phyloP scores from a whole-genome alignment of 805 yeast species.

The Cyberlindnera xishuangbannaensis region DNA sequence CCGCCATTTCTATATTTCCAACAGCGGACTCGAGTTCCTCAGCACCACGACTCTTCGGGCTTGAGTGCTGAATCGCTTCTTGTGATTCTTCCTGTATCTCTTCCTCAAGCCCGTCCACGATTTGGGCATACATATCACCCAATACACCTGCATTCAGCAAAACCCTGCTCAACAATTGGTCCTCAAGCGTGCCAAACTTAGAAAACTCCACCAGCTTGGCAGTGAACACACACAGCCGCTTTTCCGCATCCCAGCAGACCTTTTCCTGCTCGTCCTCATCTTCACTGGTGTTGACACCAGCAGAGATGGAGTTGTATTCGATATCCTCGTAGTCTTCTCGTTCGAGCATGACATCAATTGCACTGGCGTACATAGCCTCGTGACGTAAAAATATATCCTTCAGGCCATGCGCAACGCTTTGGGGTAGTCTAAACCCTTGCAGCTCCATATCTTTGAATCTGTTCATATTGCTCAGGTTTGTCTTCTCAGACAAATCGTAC shows the following conservation, averaged over 20 bases:
- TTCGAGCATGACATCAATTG: constrained; percentile 35
- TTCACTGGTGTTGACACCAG: constrained; percentile 1
- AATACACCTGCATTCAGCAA: not conserved
- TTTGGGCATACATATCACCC: not conserved
- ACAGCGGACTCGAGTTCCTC: no score
- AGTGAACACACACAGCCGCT: not conserved
- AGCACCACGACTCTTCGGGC: no score
- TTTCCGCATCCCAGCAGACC: not conserved
- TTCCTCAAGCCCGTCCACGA: no score
- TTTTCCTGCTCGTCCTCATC: not conserved
- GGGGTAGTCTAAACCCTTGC: constrained; percentile 24
- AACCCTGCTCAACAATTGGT: not conserved
- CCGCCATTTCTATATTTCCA: no score
- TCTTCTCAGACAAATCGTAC: constrained; percentile 31
- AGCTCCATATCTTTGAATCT: constrained; percentile 21
- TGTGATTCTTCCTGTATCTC: no score
- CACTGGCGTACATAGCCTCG: constrained; percentile 41
- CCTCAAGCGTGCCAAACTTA: not conserved
- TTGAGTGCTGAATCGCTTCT: no score
- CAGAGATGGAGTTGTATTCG: constrained; percentile 24
- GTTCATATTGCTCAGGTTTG: constrained; percentile 17
- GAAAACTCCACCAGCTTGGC: not conserved
- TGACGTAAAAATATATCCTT: constrained; percentile 40
- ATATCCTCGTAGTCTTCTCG: constrained; percentile 50
- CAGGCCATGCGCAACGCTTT: constrained; percentile 28